Percentiles rank a stretch among this genome's conserved stretches.
Evolutionary conservation across 345 rosid genomes (phyloP).

Genomic region (Hypericum perforatum): DNA sequence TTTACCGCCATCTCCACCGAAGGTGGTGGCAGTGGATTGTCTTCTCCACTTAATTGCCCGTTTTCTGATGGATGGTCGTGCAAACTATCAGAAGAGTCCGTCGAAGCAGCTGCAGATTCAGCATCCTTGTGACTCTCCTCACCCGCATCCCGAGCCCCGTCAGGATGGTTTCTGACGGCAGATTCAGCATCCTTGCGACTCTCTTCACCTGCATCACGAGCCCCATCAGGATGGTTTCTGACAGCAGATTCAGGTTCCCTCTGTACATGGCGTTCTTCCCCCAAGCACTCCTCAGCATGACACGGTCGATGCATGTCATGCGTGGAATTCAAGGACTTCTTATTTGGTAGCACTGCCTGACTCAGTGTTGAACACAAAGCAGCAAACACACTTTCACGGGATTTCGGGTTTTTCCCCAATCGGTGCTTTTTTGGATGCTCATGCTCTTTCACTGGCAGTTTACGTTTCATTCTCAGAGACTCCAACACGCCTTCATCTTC

Average conservation of each 20-base stretch:
- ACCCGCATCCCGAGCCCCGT: constrained; percentile 30
- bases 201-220: constrained; percentile 38
- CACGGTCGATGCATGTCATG: constrained; percentile 17
- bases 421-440: constrained; percentile 57
- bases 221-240: constrained; percentile 23
- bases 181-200: constrained; percentile 39
- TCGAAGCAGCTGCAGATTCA: constrained; percentile 29
- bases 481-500: constrained; percentile 68
- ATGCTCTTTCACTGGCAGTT: constrained; percentile 52
- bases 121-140: constrained; percentile 44
- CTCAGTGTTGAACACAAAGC: constrained; percentile 76
- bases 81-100: constrained; percentile 45
- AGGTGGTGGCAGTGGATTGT: constrained; percentile 50
- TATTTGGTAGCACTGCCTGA: constrained; percentile 70
- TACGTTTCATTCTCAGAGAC: constrained; percentile 57
- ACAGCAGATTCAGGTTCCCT: constrained; percentile 22
- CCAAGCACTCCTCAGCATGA: constrained; percentile 29
- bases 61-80: constrained; percentile 40
- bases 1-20: constrained; percentile 90
- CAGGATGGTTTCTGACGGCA: too few species aligned
- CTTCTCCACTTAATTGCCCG: constrained; percentile 54
- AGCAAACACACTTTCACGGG: constrained; percentile 59
- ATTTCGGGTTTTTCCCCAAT: constrained; percentile 42
- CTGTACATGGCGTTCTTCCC: constrained; percentile 23
- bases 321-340: constrained; percentile 33